Evolutionary conservation across 2,329 filamentous ascomycete genomes (phyloP).

Genomic region (Cordyceps fumosorosea): DNA sequence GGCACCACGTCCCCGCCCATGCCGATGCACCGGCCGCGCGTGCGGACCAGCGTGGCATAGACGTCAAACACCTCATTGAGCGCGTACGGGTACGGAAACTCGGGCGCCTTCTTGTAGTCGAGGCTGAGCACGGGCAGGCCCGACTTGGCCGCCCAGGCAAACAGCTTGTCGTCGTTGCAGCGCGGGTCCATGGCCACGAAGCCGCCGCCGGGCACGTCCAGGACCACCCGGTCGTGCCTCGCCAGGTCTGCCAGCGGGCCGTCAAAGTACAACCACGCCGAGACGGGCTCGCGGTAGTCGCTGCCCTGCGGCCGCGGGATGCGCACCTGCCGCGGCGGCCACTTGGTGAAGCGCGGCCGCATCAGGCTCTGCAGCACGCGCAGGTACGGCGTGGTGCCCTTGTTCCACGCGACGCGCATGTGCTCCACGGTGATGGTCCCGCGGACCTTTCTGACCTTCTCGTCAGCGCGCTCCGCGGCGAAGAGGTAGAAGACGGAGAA

Average conservation of each 20-base stretch:
- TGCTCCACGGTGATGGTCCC: constrained; percentile 86
- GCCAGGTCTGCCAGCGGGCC: constrained; percentile 73
- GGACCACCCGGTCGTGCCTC: constrained; percentile 67
- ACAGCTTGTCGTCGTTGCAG: constrained; percentile 82
- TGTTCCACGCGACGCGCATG: constrained; percentile 90
- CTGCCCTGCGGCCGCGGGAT: constrained; percentile 77
- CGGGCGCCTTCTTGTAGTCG: constrained; percentile 63
- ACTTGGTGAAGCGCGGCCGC: constrained; percentile 72
- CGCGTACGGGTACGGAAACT: constrained; percentile 42
- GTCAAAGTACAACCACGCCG: constrained; percentile 91
- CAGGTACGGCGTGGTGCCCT: constrained; percentile 82
- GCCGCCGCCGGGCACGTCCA: constrained; percentile 90
- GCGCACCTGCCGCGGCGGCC: constrained; percentile 73
- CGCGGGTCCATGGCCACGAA: constrained; percentile 97
- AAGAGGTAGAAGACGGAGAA: constrained; percentile 90
- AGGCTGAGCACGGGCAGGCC: constrained; percentile 85
- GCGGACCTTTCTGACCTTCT: constrained; percentile 89
- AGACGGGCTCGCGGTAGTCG: constrained; percentile 75
- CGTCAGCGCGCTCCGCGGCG: constrained; percentile 88
- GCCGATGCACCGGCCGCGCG: constrained; percentile 36
- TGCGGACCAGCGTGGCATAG: constrained; percentile 31
- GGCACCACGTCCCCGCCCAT: constrained; percentile 34
- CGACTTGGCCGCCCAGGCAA: constrained; percentile 85
- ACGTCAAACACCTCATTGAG: constrained; percentile 46
- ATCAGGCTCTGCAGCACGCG: constrained; percentile 63